A percentile compares a stretch with the other conserved stretches of the same genome.
These are phyloP conservation scores for Plasmodium knowlesi DNA, from an alignment of 169 alveolate genomes.

Conservation along the genomic window DNA sequence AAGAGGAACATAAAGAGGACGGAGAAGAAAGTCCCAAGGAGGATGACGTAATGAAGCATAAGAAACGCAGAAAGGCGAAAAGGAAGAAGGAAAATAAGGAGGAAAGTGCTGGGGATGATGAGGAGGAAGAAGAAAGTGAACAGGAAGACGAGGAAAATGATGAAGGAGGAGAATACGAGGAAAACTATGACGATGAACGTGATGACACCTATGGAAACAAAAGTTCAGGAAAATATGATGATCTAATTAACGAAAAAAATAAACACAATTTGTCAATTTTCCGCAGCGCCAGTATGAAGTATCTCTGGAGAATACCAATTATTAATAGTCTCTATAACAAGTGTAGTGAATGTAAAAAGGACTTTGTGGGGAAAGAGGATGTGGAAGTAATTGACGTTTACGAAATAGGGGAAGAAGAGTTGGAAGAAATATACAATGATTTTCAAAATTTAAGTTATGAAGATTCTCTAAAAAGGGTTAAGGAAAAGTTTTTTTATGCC, in stretches of 20 bases:
- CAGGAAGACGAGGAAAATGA: not conserved
- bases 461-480: slow-evolving; percentile 26
- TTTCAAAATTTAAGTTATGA: slow-evolving; percentile 3
- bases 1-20: not conserved
- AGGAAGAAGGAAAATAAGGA: not conserved
- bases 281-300: slow-evolving; percentile 14
- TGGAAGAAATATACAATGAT: slow-evolving; percentile 14
- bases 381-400: slow-evolving; percentile 20
- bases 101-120: not conserved
- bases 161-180: not conserved
- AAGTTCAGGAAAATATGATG: not conserved
- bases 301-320: slow-evolving; percentile 42
- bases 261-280: not conserved
- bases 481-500: slow-evolving; percentile 49
- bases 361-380: not conserved
- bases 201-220: not conserved
- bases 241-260: not conserved
- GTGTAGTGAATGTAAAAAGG: slow-evolving; percentile 11
- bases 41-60: not conserved
- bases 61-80: not conserved
- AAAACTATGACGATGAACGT: slow-evolving; percentile 7
- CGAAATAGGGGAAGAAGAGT: slow-evolving; percentile 29
- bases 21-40: not conserved
- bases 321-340: slow-evolving; percentile 21
- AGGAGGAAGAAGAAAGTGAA: not conserved